These are phyloP conservation scores for Colletotrichum sojae DNA, from an alignment of 2,329 filamentous ascomycete genomes.

Conservation along the genomic window DNA sequence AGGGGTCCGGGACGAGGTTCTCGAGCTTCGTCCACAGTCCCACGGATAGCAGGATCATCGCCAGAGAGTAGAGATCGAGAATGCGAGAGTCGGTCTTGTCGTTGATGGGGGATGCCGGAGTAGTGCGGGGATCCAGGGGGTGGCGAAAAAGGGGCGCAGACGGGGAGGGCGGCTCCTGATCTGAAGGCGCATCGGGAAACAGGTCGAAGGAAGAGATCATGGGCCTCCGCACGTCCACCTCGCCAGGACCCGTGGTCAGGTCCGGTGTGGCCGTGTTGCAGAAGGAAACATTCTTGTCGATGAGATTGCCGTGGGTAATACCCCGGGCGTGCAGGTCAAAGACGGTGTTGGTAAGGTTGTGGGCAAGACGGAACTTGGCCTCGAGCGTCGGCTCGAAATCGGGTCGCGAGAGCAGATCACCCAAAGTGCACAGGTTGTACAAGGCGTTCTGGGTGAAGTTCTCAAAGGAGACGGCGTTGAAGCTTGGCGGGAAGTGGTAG, in stretches of 20 bases:
- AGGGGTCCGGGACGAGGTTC: conserved; percentile 61
- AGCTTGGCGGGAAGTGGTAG: conserved; percentile 79
- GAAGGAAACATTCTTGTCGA: conserved; percentile 78
- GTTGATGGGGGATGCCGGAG: conserved; percentile 62
- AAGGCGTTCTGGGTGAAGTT: conserved; percentile 63
- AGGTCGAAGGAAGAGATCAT: conserved; percentile 82
- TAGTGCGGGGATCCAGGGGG: conserved; percentile 71
- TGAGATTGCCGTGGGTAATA: conserved; percentile 79
- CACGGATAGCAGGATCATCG: conserved; percentile 80
- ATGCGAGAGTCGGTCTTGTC: conserved; percentile 69
- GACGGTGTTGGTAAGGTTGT: conserved; percentile 79
- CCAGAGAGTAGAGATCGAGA: conserved; percentile 80
- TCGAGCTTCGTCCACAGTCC: conserved; percentile 81
- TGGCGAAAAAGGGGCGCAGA: conserved; percentile 72
- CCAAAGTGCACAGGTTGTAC: conserved; percentile 67
- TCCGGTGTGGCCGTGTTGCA: conserved; percentile 62
- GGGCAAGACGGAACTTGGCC: conserved; percentile 81
- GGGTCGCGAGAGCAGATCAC: conserved; percentile 65
- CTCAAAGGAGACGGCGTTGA: conserved; percentile 71
- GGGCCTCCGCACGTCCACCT: conserved; percentile 76
- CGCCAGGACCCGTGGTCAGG: conserved; percentile 55
- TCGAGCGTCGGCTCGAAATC: conserved; percentile 77
- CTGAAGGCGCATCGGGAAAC: conserved; percentile 68
- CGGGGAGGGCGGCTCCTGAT: conserved; percentile 46
- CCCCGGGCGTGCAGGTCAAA: conserved; percentile 80